Percentiles rank a stretch among this genome's conserved stretches.
These are phyloP conservation scores for Rhododendron henanense DNA, from an alignment of 148 eudicot genomes.

Conservation along the genomic window DNA sequence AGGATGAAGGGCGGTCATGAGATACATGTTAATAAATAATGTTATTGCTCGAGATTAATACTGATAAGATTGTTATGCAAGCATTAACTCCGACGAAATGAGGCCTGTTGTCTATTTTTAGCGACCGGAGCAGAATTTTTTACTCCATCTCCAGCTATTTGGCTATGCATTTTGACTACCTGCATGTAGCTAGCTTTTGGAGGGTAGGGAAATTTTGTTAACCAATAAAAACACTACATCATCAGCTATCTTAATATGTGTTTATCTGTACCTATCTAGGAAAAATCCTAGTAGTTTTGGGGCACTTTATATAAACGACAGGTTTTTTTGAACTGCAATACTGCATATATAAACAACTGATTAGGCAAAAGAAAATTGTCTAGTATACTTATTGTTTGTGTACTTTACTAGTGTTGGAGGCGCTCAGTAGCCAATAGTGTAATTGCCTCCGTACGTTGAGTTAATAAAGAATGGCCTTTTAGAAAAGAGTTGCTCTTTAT, in stretches of 20 bases:
- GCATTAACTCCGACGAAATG: neutral
- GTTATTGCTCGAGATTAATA: neutral
- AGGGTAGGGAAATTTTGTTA: neutral
- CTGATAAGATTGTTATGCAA: neutral
- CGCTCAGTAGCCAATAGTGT: neutral
- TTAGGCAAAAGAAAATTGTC: neutral
- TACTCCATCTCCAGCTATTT: neutral
- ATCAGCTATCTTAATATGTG: neutral
- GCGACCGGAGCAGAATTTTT: neutral
- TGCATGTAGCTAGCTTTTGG: neutral
- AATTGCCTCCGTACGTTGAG: neutral
- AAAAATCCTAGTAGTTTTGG: too few species aligned
- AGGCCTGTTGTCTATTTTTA: neutral
- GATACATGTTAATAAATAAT: neutral
- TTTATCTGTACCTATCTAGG: neutral
- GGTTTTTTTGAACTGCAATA: too few species aligned
- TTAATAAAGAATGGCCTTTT: neutral
- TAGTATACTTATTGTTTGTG: neutral
- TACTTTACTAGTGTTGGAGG: neutral
- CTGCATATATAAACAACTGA: neutral
- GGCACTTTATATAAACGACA: too few species aligned
- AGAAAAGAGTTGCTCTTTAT: neutral
- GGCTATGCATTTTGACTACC: neutral
- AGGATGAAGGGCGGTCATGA: neutral
- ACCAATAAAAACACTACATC: neutral